Evolutionary conservation across 2,329 filamentous ascomycete genomes (phyloP), one percentile per base, ranked within the genome.

Genomic region (Talaromyces sp.): DNA sequence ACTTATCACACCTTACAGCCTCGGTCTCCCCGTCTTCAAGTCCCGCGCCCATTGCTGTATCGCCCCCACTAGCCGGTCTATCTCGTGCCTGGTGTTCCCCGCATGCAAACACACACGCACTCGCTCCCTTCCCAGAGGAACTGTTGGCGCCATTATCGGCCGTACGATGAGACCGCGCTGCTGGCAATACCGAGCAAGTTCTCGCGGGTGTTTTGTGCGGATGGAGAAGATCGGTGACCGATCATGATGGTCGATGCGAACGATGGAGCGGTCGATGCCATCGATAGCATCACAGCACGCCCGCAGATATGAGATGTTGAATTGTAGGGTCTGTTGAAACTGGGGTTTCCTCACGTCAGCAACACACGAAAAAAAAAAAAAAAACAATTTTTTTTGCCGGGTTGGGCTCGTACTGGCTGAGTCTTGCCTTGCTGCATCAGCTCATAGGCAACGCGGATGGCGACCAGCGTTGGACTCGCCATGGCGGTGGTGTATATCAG

Each of bases 401-500:
- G 19, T 65, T 71, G 17, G 27, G 19, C 19, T 65, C 72, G 56
- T 72, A 82, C 79, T 10, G 69, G 61, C 58, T 80, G 76, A 0
- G 82, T 84, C 32, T 75, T 69, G 0, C 83, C 84, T 1, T 73
- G 70, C 9, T 69, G 70, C n/a, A 90, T 74, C 32, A 86, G 80
- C 8, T 81, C 77, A 67, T 88, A 89, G 0, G 81, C 79, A 0
- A 82, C 78, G 49, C 80, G 76, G 57, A 89, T 86, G 14, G 82
- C 81, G 0, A 82, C 82, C 1, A 89, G 78, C 1, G 82, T 80
- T 0, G 87, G 83, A 46, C 85, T 84, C 0, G 85, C 81, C 75
- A 89, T 81, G 31, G 87, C 86, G 0, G 88, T 91, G 0, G 88
- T 90, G 71, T 90, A 92, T 58, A 91, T 90, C 49, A 91, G 75